Evolutionary conservation across 2,329 filamentous ascomycete species (phyloP).

Genomic region (Paraphoma chrysanthemicola): DNA sequence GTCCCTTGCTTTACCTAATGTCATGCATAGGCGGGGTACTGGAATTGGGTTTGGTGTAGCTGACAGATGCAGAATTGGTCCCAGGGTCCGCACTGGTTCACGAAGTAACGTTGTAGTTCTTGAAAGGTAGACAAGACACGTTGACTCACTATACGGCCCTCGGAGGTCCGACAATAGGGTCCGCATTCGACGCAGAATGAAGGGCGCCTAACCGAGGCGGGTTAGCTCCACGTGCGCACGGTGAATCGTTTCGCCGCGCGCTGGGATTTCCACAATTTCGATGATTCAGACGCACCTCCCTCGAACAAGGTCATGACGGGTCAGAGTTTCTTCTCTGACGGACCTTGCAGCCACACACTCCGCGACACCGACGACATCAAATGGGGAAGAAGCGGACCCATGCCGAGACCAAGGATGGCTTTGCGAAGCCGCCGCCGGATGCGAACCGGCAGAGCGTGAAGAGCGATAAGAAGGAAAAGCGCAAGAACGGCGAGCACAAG

Average conservation of each 20-base stretch:
- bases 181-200: constrained; percentile 11
- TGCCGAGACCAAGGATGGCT: constrained; percentile 50
- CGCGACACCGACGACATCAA: constrained; percentile 40
- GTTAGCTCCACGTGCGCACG: not conserved
- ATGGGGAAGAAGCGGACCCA: constrained; percentile 52
- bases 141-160: constrained; percentile 32
- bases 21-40: constrained; percentile 9
- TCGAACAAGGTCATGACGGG: constrained; percentile 41
- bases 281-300: constrained; percentile 7
- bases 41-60: constrained; percentile 9
- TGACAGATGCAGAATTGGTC: not conserved
- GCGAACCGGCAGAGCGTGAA: constrained; percentile 37
- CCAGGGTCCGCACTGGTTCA: not conserved
- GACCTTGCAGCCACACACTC: constrained; percentile 38
- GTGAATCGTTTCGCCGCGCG: constrained; percentile 1
- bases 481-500: constrained; percentile 42
- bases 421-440: constrained; percentile 44
- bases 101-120: not conserved
- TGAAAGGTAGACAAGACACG: constrained; percentile 4
- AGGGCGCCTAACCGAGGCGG: not conserved
- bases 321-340: constrained; percentile 48
- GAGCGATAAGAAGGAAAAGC: constrained; percentile 37
- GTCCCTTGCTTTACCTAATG: constrained; percentile 1
- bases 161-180: constrained; percentile 23
- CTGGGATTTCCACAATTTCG: constrained; percentile 26